Evolutionary conservation across 257 asterid genomes (phyloP), one percentile per base, ranked within the genome.

Genomic region (Rauvolfia tetraphylla): DNA sequence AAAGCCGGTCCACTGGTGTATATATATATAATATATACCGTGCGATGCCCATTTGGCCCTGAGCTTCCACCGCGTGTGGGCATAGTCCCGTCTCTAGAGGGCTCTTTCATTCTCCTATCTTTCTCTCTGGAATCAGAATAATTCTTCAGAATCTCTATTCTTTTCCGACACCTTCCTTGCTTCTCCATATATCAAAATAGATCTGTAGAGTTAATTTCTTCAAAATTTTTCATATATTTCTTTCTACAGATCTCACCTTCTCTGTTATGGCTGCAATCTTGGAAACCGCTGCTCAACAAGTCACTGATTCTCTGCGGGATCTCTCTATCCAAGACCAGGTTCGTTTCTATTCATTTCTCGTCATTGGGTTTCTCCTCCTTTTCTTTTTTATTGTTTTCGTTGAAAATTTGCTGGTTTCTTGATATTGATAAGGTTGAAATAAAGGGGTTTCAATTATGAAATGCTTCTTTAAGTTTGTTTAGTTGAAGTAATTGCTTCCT

Each of bases 281-380:
- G 8, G 25, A 53, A 53, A 53, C 7, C 27, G 48, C 71, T 66
- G 49, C 71, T 38, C 18, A 66, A 38, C 71, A 66, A 38, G 49
- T 66, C 49, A 3, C 18, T 36, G 27, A 36, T 66, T 66, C 71
- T 36, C 18, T 66, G 36, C 18, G 20, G 23, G 71, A 66, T 66
- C 71, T 66, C 49, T 66, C 31, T 4, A 7, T 38, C 49, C n/a
- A 66, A 66, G 49, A 66, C 17, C 71, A 66, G 71, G 71, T 66
- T n/a, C 3, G 3, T 56, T 18, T 36, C 2, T 2, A 7, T 22
- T 65, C 7, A 0, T 20, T 53, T 5, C 2, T 20, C 56, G 56
- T 20, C 25, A 18, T 18, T 11, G 51, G 14, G 14, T 53, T 53
- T 2, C 3, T 51, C 17, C 6, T 53, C 23, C 4, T 18, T 65